phyloP scores from a whole-genome alignment of 2,329 filamentous ascomycete genomes.

The Biscogniauxia marginata region DNA sequence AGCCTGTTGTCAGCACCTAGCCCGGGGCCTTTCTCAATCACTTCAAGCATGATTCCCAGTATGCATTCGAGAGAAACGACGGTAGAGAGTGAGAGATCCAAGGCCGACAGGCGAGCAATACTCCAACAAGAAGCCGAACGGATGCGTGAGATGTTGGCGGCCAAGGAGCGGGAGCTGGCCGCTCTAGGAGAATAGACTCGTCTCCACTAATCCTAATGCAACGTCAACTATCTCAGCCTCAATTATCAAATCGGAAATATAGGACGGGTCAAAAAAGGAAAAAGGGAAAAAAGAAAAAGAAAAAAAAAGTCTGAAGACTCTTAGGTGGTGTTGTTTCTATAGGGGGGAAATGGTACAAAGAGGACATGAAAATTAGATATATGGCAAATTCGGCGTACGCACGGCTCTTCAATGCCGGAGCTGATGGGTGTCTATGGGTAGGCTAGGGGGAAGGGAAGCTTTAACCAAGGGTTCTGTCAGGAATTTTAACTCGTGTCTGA shows the following conservation, averaged over 20 bases:
- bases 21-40: conserved; percentile 38
- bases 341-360: not conserved
- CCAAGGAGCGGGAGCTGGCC: conserved; percentile 72
- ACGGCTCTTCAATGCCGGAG: not conserved
- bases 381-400: not conserved
- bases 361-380: not conserved
- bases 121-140: conserved; percentile 71
- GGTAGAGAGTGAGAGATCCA: conserved; percentile 50
- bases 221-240: not conserved
- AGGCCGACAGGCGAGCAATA: conserved; percentile 61
- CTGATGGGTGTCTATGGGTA: not conserved
- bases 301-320: not conserved
- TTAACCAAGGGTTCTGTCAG: no score
- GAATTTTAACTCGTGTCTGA: no score
- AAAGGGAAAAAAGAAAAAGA: no score
- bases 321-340: not conserved
- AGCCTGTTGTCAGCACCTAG: conserved; percentile 42
- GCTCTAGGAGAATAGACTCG: conserved; percentile 39
- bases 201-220: not conserved
- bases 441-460: no score
- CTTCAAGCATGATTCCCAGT: conserved; percentile 28
- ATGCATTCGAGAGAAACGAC: conserved; percentile 31
- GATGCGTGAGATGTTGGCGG: conserved; percentile 70
- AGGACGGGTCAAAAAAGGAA: not conserved
- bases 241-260: not conserved